Base-by-base conservation (phyloP, 1,284 basidiomycete genomes). In the Bjerkandera adusta region DNA sequence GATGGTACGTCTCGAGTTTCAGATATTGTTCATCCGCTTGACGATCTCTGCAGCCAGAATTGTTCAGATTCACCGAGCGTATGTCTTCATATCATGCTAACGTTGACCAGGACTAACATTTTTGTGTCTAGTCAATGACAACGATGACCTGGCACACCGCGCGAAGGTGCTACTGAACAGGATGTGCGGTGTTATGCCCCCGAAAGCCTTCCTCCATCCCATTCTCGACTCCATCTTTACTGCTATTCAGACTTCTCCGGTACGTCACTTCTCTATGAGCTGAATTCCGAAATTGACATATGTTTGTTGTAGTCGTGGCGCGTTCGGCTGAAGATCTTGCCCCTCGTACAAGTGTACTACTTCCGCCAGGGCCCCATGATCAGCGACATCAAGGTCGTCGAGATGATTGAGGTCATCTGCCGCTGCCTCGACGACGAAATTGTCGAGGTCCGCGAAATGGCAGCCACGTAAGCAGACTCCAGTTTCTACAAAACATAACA, bases 341-440 rank as follows among this genome's bases (percentile, higher is more conserved):
- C 84, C n/a, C 69, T 87, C n/a, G 72, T 87, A n/a, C 85, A 88
- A 76, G 83, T 87, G 15, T 85, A 84, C 60, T 88, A 87, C 63
- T 88, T 88, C 73, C 76, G 85, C 30, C 83, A 86, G 60, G 69
- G 81, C 20, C 81, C 81, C 13, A 61, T 84, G 37, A 81, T 87
- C 51, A 72, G 65, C 36, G 84, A 87, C 50, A 60, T 67, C 30
- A 83, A 81, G 63, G 72, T 85, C 7, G 72, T 82, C 10, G 76
- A 85, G 59, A 84, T 88, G 53, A 64, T 88, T 2, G 83, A 86
- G 70, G 79, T 85, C 27, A 65, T 87, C 20, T 87, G 83, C 58
- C 69, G 76, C 59, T 85, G 83, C 53, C 65, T 88, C 15, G 83
- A 86, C 56, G 85, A 88, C 56, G 84, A 88, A 56, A 76, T 84